Conservation (phyloP, 345 rosid species). For the Lumnitzera racemosa region DNA sequence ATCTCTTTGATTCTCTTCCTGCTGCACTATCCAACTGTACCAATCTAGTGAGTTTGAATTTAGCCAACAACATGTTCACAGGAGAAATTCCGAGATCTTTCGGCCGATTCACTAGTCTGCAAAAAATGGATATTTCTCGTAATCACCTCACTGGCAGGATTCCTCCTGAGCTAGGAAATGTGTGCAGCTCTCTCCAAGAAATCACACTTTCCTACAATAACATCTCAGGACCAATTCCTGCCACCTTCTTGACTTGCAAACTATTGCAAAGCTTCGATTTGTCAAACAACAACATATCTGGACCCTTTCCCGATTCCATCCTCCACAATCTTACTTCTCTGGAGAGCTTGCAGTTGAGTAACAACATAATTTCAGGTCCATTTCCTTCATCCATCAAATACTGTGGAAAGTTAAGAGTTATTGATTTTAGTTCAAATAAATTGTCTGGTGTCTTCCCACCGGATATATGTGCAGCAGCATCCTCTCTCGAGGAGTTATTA, state of each 20-base stretch:
- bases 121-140: conserved; percentile 65
- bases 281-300: conserved; percentile 82
- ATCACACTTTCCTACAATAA: conserved; percentile 64
- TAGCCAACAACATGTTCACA: conserved; percentile 51
- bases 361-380: conserved; percentile 62
- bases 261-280: conserved; percentile 63
- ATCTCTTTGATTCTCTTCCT: conserved; percentile 48
- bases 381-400: conserved; percentile 64
- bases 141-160: conserved; percentile 80
- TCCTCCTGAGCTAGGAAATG: conserved; percentile 64
- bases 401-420: conserved; percentile 52
- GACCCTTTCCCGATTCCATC: conserved; percentile 58
- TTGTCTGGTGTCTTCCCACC: conserved; percentile 67
- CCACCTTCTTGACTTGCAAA: conserved; percentile 53
- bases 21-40: conserved; percentile 63
- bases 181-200: conserved; percentile 56
- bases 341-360: conserved; percentile 58
- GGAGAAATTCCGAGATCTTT: conserved; percentile 64
- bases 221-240: conserved; percentile 70
- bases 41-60: conserved; percentile 48
- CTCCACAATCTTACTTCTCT: conserved; percentile 50
- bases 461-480: conserved; percentile 79
- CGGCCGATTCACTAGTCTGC: conserved; percentile 47
- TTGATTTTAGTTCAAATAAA: conserved; percentile 76
- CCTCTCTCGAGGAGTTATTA: conserved; percentile 64